These are phyloP conservation scores for Sclerotinia subarctica DNA, from an alignment of 2,329 filamentous ascomycete genomes.

Conservation along the genomic window DNA sequence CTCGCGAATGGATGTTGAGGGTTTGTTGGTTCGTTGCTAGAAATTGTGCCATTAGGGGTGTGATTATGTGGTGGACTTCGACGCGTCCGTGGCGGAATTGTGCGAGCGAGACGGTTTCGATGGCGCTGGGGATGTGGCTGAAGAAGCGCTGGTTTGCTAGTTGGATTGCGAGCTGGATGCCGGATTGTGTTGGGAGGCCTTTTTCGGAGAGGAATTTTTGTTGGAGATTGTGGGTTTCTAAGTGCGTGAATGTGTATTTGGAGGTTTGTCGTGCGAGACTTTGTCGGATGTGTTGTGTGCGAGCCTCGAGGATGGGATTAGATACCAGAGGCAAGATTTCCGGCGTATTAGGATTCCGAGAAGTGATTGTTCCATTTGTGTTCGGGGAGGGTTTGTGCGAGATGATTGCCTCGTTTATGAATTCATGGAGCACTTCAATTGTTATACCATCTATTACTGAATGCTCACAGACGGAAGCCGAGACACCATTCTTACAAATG, in stretches of 20 bases:
- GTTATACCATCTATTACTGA: slow-evolving; percentile 26
- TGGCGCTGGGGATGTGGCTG: slow-evolving; percentile 45
- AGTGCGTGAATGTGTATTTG: neutral
- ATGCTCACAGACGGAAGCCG: slow-evolving; percentile 29
- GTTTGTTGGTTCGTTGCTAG: neutral
- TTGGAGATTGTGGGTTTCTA: neutral
- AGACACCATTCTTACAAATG: slow-evolving; percentile 31
- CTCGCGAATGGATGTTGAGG: neutral
- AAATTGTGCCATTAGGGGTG: neutral
- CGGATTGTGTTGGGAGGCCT: neutral
- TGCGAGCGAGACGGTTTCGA: neutral
- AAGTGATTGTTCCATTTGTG: neutral
- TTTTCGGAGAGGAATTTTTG: neutral
- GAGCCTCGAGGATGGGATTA: neutral
- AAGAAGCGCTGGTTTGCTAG: slow-evolving; percentile 7
- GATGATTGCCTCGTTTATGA: neutral
- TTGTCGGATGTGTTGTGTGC: neutral
- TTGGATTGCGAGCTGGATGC: slow-evolving; percentile 4
- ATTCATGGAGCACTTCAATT: neutral
- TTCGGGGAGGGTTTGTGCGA: neutral
- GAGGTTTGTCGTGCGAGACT: neutral
- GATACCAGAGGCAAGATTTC: neutral
- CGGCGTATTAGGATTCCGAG: neutral
- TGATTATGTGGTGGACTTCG: neutral
- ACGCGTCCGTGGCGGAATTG: slow-evolving; percentile 5